Percentiles rank a stretch among this genome's conserved stretches.
Evolutionary conservation across 2,329 filamentous ascomycete genomes (phyloP).

Genomic region (Botryotinia convoluta): DNA sequence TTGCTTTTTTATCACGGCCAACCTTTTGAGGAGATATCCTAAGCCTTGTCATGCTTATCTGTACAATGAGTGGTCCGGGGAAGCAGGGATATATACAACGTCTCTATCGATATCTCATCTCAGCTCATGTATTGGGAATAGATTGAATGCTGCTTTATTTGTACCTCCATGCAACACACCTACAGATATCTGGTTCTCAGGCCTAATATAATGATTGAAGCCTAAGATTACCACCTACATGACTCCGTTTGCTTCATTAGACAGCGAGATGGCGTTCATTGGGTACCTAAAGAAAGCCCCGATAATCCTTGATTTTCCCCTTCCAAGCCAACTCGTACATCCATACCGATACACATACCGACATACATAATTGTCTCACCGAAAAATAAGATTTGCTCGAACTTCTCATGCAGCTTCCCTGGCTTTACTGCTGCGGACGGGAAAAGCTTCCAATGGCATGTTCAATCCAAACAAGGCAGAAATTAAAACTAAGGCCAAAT

Average conservation of each 20-base stretch:
- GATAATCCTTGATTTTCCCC: constrained; percentile 7
- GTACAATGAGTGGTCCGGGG: constrained; percentile 17
- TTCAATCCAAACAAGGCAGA: constrained; percentile 10
- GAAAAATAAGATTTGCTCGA: constrained; percentile 1
- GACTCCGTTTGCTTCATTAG: constrained; percentile 9
- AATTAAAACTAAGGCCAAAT: constrained; percentile 1
- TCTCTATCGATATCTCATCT: constrained; percentile 3
- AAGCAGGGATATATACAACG: constrained; percentile 14
- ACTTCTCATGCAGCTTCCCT: constrained; percentile 13
- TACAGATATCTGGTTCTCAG: neutral
- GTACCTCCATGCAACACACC: neutral
- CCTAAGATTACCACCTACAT: neutral
- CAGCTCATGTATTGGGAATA: neutral
- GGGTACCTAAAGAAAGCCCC: neutral
- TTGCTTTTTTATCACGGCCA: constrained; percentile 6
- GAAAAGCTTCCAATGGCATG: neutral
- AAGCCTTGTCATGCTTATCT: neutral
- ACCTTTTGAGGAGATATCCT: neutral
- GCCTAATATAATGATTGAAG: constrained; percentile 3
- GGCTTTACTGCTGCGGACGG: neutral
- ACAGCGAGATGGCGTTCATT: constrained; percentile 6
- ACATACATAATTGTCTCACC: neutral
- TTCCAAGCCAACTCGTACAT: neutral
- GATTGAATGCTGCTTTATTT: constrained; percentile 11
- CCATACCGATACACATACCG: neutral